Percentiles rank a stretch among this genome's conserved stretches.
phyloP scores from a whole-genome alignment of 306 rosid genomes.

The Lathyrus oleraceus region DNA sequence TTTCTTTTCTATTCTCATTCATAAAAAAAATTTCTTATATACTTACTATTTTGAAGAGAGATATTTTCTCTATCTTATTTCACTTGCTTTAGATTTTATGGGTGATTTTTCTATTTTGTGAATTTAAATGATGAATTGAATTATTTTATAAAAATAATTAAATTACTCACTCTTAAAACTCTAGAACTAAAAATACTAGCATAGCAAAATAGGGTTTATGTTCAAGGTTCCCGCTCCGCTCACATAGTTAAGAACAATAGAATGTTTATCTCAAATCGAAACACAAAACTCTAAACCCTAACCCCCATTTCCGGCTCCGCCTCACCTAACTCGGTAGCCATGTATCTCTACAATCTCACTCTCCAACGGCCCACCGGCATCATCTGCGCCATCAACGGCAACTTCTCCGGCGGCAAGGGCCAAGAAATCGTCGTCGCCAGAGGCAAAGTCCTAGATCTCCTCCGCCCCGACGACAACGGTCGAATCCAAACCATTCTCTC shows the following conservation, averaged over 20 bases:
- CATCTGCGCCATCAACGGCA: conserved; percentile 89
- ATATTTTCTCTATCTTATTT: too few relatives aligned
- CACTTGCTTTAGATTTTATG: too few relatives aligned
- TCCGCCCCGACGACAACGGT: conserved; percentile 91
- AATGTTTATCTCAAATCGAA: not conserved
- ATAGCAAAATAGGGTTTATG: conserved; percentile 14
- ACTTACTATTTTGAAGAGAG: too few relatives aligned
- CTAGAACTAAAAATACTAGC: too few relatives aligned
- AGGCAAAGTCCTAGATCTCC: conserved; percentile 92
- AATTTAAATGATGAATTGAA: too few relatives aligned
- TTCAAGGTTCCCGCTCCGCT: not conserved
- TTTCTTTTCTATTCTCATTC: too few relatives aligned
- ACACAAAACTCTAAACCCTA: conserved; percentile 20
- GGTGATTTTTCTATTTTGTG: too few relatives aligned
- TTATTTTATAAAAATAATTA: too few relatives aligned
- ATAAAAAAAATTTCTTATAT: too few relatives aligned
- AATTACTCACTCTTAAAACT: too few relatives aligned
- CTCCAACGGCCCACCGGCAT: conserved; percentile 93
- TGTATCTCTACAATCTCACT: conserved; percentile 92
- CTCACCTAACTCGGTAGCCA: conserved; percentile 14
- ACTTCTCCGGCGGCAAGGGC: conserved; percentile 89
- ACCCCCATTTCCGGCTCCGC: not conserved
- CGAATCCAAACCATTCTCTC: conserved; percentile 91
- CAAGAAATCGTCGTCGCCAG: conserved; percentile 93
- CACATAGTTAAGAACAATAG: not conserved